Base-by-base conservation (phyloP, 345 rosid genomes). In the Salix arbutifolia region DNA sequence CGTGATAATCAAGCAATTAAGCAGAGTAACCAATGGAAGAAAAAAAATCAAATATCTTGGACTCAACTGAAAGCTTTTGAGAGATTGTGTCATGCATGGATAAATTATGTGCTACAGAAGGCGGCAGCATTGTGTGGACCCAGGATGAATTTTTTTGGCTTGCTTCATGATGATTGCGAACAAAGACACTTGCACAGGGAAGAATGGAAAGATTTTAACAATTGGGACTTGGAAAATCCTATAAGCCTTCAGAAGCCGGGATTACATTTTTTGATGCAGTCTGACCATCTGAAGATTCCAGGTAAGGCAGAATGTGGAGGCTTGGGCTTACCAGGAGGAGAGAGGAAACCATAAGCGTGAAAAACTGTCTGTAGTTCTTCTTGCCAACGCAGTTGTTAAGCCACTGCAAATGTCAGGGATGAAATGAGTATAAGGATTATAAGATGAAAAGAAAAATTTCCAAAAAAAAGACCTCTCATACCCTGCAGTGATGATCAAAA, bases 401-500 rank as follows among this genome's bases (percentile, higher is more conserved):
- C 99, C 99, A 96, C 98, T 93, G 87, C 75, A 85, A 69, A 84
- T 72, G 65, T 50, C 82, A 67, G 76, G 8, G 40, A 25, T 66
- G 70, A 77, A 30, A 53, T 80, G 56, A 46, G 65, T 46, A 70
- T 75, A 60, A 85, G 70, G 48, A 64, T 65, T 35, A 58, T 30
- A 44, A 60, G 38, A 10, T 23, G 71, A 37, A 21, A 69, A 50
- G 25, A 28, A 75, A 67, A 73, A 46, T 52, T 26, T 11, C 70
- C 33, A 19, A 67, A 65, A 74, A 33, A 71, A 72, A 69, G 65
- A 82, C 52, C 58, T 60, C 56, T 3, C 46, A 6, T 91, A 96
- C 98, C 98, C 97, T 87, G 95, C 98, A 93, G 82, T 96, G 99
- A 85, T 96, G 99, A 84, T 93, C 99, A 68, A 93, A 96, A 61